Base-by-base conservation (phyloP, 768 basidiomycete species). In the Ephemerocybe angulata region DNA sequence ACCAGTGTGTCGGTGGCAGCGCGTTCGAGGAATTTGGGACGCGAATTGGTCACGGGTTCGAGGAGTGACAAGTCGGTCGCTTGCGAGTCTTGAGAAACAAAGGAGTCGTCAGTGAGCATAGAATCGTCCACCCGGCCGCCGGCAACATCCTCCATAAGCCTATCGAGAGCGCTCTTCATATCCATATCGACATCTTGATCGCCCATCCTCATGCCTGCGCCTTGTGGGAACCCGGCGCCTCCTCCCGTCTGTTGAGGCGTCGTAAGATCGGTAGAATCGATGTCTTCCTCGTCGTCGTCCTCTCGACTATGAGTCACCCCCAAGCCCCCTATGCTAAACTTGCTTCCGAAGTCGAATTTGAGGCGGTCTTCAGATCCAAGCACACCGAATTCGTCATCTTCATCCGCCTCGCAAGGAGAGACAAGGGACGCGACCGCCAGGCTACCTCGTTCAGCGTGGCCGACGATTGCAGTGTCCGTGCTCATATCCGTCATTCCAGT, bases 151-250 rank as follows among this genome's bases (percentile, higher is more conserved):
- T 87, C 84, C 82, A 89, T 86, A 28, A 89, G 72, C 41, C 85
- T 72, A 63, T 89, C 87, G 28, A 89, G 74, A 5, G 87, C 87
- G 57, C 84, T 86, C 56, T 82, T 81, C 80, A 87, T 87, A 44
- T 87, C 87, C 73, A 81, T 79, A 58, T 81, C 78, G 25, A 85
- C 82, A 60, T 83, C 79, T 25, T 83, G 75, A 42, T 78, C 75
- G 6, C 76, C 76, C 64, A 79, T 65, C 13, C 75, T 78, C 62
- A 71, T 75, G 60, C 59, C 72, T 4, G 28, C 30, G 17, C 52
- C 29, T 10, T 52, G 13, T 15, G 28, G 29, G 22, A 24, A 24
- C 8, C 35, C 41, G 33, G 30, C 17, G 25, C 54, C 27, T 19
- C 37, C n/a, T 40, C 29, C 17, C 11, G 35, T 25, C 38, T 24